Base-by-base conservation (phyloP, 768 basidiomycete species). In the Harrya chromipes region DNA sequence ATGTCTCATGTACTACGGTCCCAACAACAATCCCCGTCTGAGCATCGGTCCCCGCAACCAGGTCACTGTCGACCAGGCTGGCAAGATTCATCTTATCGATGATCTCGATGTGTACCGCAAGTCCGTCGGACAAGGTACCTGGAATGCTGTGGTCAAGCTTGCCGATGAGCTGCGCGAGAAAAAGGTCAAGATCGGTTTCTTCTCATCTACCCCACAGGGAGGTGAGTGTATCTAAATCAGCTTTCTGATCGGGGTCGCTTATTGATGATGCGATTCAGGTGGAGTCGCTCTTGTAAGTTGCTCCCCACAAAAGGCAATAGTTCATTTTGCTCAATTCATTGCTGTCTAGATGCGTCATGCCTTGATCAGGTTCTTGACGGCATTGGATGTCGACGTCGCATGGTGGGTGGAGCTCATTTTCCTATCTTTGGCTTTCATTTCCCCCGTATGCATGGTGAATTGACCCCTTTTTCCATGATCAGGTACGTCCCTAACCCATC, bases 131-230 rank as follows among this genome's bases (percentile, higher is more conserved):
- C 54, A 76, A 49, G 79, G 82, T 47, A 86, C 90, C 3, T 94
- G 90, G 90, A 85, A 83, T 55, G 79, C 88, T 0, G 88, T 94
- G 51, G 76, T 72, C 64, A 87, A 87, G 60, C 84, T 93, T 40
- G 87, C 89, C 5, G 83, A 87, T 43, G 91, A 93, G 62, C 78
- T 97, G 37, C 83, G 85, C 49, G 83, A 87, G 67, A 90, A 87
- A 71, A 87, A 93, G 54, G 74, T 90, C 65, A 91, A 89, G 69
- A 89, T 95, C 55, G 87, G 85, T 20, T 95, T 95, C 80, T 95
- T 95, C 72, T 92, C 89, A 24, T 93, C 91, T 10, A 97, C 94
- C 6, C 94, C 94, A 11, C 92, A 95, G 73, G 94, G 94, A 76
- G 84, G 87, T 87, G 69, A 62, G 79, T 63, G 43, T 10, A 35